Evolutionary conservation across 2,329 filamentous ascomycete species (phyloP).

Genomic region (Dactylonectria macrodidyma): DNA sequence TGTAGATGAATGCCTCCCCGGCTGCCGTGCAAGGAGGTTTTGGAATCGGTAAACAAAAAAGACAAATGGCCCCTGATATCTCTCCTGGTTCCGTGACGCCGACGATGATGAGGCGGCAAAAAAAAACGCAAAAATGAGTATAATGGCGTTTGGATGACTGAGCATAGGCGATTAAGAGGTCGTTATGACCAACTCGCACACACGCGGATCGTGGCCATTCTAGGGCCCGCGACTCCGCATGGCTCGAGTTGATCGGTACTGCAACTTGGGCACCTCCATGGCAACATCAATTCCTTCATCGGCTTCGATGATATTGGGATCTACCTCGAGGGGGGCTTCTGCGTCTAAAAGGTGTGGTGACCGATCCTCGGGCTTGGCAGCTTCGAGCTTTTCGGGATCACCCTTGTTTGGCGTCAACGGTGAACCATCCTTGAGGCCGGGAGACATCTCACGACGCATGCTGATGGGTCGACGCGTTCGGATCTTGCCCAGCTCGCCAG

Average conservation of each 20-base stretch:
- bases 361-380: slow-evolving; percentile 36
- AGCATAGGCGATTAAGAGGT: slow-evolving; percentile 21
- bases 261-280: slow-evolving; percentile 55
- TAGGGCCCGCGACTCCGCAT: slow-evolving; percentile 53
- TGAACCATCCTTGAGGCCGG: slow-evolving; percentile 48
- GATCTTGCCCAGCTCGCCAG: slow-evolving; percentile 57
- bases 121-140: slow-evolving; percentile 26
- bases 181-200: slow-evolving; percentile 40
- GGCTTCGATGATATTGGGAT: slow-evolving; percentile 53
- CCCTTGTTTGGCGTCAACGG: slow-evolving; percentile 42
- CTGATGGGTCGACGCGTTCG: slow-evolving; percentile 68
- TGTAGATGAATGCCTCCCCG: slow-evolving; percentile 35
- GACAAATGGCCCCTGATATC: slow-evolving; percentile 18
- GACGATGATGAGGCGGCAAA: slow-evolving; percentile 35
- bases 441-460: slow-evolving; percentile 63
- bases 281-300: slow-evolving; percentile 61
- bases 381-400: slow-evolving; percentile 45
- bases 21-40: slow-evolving; percentile 35
- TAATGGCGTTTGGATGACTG: slow-evolving; percentile 17
- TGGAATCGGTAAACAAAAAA: slow-evolving; percentile 31
- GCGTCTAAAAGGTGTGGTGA: slow-evolving; percentile 23
- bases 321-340: slow-evolving; percentile 51
- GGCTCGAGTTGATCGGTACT: slow-evolving; percentile 60
- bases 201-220: slow-evolving; percentile 41
- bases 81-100: slow-evolving; percentile 39